These are phyloP conservation scores for Cryphonectria japonica DNA, from an alignment of 2,329 filamentous ascomycete genomes.

Conservation along the genomic window DNA sequence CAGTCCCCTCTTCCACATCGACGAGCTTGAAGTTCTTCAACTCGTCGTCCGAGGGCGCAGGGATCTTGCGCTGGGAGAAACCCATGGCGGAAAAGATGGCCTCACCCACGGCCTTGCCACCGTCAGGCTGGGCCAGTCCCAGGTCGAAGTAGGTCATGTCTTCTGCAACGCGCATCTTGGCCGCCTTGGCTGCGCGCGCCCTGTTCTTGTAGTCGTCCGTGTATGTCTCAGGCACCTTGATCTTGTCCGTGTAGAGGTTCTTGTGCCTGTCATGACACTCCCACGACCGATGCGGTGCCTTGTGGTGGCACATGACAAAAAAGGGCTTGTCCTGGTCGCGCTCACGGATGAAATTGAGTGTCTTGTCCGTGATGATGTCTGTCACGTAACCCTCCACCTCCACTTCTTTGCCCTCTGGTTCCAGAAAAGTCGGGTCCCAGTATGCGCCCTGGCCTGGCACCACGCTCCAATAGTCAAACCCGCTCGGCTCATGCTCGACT, in stretches of 20 bases:
- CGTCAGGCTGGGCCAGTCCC: slow-evolving; percentile 56
- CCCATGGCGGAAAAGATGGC: slow-evolving; percentile 31
- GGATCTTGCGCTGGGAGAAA: slow-evolving; percentile 44
- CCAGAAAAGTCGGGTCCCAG: slow-evolving; percentile 55
- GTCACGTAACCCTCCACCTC: slow-evolving; percentile 51
- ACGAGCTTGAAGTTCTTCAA: slow-evolving; percentile 42
- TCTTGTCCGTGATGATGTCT: slow-evolving; percentile 57
- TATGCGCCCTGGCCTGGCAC: slow-evolving; percentile 57
- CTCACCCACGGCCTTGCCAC: slow-evolving; percentile 41
- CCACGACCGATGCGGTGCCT: slow-evolving; percentile 58
- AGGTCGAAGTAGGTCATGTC: slow-evolving; percentile 57
- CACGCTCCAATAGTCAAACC: slow-evolving; percentile 57
- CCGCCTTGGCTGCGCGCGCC: slow-evolving; percentile 51
- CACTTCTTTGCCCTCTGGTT: slow-evolving; percentile 38
- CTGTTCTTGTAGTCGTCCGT: slow-evolving; percentile 59
- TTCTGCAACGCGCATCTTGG: slow-evolving; percentile 56
- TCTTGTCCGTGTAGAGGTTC: slow-evolving; percentile 49
- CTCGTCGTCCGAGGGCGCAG: slow-evolving; percentile 33
- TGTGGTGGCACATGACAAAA: slow-evolving; percentile 61
- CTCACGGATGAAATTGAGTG: slow-evolving; percentile 44
- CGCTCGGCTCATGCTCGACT: slow-evolving; percentile 48
- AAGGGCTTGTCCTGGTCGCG: slow-evolving; percentile 47
- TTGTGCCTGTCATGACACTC: slow-evolving; percentile 54
- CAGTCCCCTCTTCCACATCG: slow-evolving; percentile 49
- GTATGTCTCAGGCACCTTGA: slow-evolving; percentile 55